Conservation (phyloP, 495 filamentous ascomycete species). For the Massariosphaeria phaeospora region DNA sequence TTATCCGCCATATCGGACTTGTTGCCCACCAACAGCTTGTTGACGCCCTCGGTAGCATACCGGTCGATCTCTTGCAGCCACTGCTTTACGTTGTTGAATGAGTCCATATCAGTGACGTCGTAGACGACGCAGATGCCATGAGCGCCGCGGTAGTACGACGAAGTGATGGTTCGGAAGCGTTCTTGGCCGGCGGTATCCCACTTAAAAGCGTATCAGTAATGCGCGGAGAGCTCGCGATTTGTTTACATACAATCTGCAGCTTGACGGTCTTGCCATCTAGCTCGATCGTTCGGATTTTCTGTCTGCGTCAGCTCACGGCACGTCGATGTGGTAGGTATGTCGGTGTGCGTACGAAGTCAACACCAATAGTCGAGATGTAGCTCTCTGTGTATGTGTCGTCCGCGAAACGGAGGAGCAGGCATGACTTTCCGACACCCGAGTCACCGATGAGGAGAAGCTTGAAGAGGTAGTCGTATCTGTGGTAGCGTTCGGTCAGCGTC, state of each 20-base stretch:
- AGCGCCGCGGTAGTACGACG: conserved; percentile 96
- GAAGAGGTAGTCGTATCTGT: conserved; percentile 98
- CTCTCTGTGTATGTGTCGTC: conserved; percentile 99
- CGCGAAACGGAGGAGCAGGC: conserved; percentile 92
- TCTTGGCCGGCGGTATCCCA: conserved; percentile 99
- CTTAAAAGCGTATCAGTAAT: conserved; percentile 44
- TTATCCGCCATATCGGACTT: conserved; percentile 99
- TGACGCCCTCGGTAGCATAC: conserved; percentile 97
- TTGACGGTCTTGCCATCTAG: conserved; percentile 99
- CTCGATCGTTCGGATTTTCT: conserved; percentile 99
- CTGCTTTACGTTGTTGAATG: conserved; percentile 99
- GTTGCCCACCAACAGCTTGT: conserved; percentile 98
- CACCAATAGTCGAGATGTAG: conserved; percentile 99
- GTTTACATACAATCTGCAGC: conserved; percentile 83
- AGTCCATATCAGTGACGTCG: conserved; percentile 99
- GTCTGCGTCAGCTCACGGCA: conserved; percentile 8
- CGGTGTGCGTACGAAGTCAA: conserved; percentile 78
- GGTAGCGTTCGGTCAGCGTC: background rate
- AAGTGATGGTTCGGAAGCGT: conserved; percentile 98
- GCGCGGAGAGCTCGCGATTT: background rate
- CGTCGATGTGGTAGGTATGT: background rate
- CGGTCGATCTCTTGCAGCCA: conserved; percentile 99
- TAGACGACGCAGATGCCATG: conserved; percentile 99
- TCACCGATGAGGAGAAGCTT: conserved; percentile 99
- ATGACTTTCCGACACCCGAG: conserved; percentile 99